Conservation (phyloP, 164 flowering plant species). For the Aristolochia contorta region DNA sequence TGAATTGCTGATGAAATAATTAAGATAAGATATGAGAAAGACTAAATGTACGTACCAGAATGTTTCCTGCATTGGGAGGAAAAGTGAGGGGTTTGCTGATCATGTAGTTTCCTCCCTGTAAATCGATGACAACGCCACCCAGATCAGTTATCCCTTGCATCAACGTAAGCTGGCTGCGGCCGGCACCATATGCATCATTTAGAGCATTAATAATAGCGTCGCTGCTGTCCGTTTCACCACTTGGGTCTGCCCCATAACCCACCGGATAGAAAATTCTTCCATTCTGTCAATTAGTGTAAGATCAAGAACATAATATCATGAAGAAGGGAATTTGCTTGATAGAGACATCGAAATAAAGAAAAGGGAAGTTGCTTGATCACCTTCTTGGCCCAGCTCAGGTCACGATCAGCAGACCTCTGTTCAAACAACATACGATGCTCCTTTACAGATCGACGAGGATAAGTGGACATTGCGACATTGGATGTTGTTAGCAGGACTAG, state of each 20-base stretch:
- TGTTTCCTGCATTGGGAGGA: conserved; percentile 9
- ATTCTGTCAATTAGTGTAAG: background rate
- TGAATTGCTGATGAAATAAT: no score
- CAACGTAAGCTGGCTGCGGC: background rate
- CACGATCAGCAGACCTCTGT: background rate
- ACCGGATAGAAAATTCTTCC: conserved; percentile 2
- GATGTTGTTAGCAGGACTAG: background rate
- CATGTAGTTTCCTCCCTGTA: conserved; percentile 12
- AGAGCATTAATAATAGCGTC: conserved; percentile 9
- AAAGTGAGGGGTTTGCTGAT: conserved; percentile 8
- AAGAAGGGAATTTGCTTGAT: background rate
- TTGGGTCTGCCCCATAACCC: conserved; percentile 13
- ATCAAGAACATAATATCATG: background rate
- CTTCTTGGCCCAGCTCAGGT: background rate
- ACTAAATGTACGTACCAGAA: conserved; percentile 11
- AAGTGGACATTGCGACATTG: background rate
- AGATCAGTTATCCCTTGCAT: conserved; percentile 10
- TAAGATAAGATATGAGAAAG: no score
- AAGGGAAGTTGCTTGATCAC: background rate
- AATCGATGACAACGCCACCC: conserved; percentile 10
- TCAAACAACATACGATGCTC: background rate
- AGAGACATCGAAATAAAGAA: no score
- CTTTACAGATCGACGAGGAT: background rate
- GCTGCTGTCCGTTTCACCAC: conserved; percentile 9
- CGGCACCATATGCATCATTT: conserved; percentile 4